A percentile compares a stretch with the other conserved stretches of the same genome.
Conservation (phyloP, 2,329 filamentous ascomycete genomes). For the Microcera coccophila region DNA sequence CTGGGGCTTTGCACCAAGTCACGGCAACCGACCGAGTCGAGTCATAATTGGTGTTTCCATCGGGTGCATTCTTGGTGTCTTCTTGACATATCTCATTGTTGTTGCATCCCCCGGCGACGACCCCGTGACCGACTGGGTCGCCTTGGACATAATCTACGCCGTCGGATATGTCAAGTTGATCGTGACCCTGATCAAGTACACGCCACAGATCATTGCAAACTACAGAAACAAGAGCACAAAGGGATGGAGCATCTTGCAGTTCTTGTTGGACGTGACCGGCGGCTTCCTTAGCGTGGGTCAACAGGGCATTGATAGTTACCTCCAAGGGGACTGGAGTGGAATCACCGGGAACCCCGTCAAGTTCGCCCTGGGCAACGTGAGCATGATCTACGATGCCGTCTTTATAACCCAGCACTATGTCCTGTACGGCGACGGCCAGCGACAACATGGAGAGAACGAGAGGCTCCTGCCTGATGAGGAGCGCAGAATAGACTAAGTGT, state of each 20-base stretch:
- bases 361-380: conserved; percentile 79
- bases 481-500: conserved; percentile 20
- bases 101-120: conserved; percentile 35
- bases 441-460: conserved; percentile 19
- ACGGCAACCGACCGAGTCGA: conserved; percentile 52
- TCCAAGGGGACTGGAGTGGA: conserved; percentile 85
- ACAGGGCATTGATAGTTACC: conserved; percentile 76
- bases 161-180: conserved; percentile 86
- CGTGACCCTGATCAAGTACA: conserved; percentile 87
- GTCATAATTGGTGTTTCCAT: conserved; percentile 66
- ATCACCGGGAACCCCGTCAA: conserved; percentile 91
- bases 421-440: conserved; percentile 51
- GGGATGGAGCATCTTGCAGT: conserved; percentile 83
- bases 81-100: conserved; percentile 47
- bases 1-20: conserved; percentile 70
- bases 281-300: conserved; percentile 79
- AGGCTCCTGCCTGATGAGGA: conserved; percentile 30
- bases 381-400: conserved; percentile 77
- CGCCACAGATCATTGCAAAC: conserved; percentile 80
- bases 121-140: conserved; percentile 51
- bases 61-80: conserved; percentile 62
- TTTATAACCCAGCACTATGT: conserved; percentile 89
- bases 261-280: conserved; percentile 78
- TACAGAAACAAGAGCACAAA: conserved; percentile 77
- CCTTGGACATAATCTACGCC: conserved; percentile 61